These are phyloP conservation scores for Polygonum aviculare DNA, from an alignment of 148 eudicot species.

Conservation along the genomic window DNA sequence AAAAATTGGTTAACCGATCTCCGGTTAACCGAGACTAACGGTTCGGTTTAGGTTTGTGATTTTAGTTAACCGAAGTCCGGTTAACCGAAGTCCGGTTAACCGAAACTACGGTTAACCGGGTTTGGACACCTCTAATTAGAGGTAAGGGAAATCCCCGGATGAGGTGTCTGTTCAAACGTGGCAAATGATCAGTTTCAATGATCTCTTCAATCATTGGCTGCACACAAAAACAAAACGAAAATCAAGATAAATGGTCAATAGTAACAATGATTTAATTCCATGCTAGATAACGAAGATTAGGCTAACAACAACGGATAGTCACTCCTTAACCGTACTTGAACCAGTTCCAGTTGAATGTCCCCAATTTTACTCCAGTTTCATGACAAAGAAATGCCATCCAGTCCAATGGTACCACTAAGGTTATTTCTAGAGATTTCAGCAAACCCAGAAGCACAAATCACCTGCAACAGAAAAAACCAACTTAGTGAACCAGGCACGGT, in stretches of 20 bases:
- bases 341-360: constrained; percentile 35
- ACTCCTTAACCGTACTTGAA: constrained; percentile 41
- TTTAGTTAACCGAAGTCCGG: too few relatives aligned
- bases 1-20: too few relatives aligned
- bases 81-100: too few relatives aligned
- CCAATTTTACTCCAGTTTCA: constrained; percentile 83
- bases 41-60: too few relatives aligned
- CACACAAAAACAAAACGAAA: constrained; percentile 19
- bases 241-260: background rate
- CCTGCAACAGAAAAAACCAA: constrained; percentile 30
- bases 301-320: background rate
- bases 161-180: constrained; percentile 48
- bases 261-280: background rate
- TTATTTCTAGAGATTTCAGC: constrained; percentile 54
- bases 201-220: constrained; percentile 57
- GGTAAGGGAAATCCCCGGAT: constrained; percentile 41
- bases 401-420: constrained; percentile 44
- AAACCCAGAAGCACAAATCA: constrained; percentile 47
- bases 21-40: too few relatives aligned
- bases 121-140: too few relatives aligned
- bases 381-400: constrained; percentile 46
- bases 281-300: background rate
- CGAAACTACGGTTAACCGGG: too few relatives aligned
- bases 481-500: background rate
- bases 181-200: constrained; percentile 43